phyloP scores from a whole-genome alignment of 2,329 filamentous ascomycete genomes.

The Epichloe scottii region DNA sequence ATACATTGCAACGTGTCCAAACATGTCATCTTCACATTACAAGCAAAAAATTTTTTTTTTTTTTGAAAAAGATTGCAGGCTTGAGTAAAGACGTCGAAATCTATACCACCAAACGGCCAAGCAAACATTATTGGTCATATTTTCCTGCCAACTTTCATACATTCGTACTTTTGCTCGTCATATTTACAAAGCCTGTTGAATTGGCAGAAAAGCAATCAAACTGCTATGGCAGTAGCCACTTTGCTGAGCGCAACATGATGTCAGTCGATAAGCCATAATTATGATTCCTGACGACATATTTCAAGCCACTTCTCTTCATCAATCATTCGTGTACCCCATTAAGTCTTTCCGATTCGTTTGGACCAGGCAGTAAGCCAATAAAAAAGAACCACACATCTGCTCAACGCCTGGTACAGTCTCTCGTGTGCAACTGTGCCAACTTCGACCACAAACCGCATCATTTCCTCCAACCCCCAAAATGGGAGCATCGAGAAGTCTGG shows the following conservation, averaged over 20 bases:
- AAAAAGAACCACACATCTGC: background rate
- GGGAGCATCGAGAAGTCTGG: background rate
- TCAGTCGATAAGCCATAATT: slow-evolving; percentile 11
- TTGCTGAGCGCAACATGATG: slow-evolving; percentile 11
- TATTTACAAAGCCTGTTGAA: slow-evolving; percentile 8
- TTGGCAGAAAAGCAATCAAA: background rate
- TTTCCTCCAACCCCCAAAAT: slow-evolving; percentile 12
- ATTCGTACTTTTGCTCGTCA: slow-evolving; percentile 4
- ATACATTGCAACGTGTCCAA: background rate
- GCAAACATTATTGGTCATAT: background rate
- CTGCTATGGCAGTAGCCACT: slow-evolving; percentile 4
- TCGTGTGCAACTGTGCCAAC: slow-evolving; percentile 16
- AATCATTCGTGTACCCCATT: slow-evolving; percentile 3
- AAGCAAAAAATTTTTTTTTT: background rate
- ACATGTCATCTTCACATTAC: background rate
- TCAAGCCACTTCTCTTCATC: background rate
- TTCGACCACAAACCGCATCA: background rate
- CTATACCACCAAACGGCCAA: background rate
- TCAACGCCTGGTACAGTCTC: slow-evolving; percentile 16
- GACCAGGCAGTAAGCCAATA: background rate
- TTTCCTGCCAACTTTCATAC: background rate
- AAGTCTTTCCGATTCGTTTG: slow-evolving; percentile 1
- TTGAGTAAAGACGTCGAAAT: background rate
- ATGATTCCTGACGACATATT: slow-evolving; percentile 4
- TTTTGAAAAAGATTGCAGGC: background rate